These are phyloP conservation scores for Elongisporangium prolatum DNA, from an alignment of 352 stramenopile species.

Conservation along the genomic window DNA sequence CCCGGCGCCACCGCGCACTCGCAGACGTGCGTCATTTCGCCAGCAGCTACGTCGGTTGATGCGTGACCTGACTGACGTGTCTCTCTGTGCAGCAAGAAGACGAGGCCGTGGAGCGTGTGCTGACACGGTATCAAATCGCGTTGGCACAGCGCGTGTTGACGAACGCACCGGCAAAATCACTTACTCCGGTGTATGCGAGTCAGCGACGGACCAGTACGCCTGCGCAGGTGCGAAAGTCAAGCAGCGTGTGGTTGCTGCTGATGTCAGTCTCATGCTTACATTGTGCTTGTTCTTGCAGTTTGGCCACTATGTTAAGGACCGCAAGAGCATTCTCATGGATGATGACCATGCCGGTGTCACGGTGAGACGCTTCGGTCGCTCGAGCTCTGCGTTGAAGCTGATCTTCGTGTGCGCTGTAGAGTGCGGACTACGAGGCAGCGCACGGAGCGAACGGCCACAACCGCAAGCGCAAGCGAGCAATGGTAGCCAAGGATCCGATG, in stretches of 20 bases:
- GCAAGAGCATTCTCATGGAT: slow-evolving; percentile 26
- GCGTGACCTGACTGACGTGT: neutral
- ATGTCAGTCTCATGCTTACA: neutral
- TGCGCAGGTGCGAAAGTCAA: slow-evolving; percentile 23
- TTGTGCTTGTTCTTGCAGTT: slow-evolving; percentile 24
- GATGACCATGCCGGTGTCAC: neutral
- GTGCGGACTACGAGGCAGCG: neutral
- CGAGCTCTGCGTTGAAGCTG: neutral
- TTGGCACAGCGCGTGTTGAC: slow-evolving; percentile 35
- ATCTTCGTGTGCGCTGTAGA: neutral
- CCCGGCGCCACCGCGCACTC: slow-evolving; percentile 24
- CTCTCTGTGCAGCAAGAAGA: slow-evolving; percentile 4
- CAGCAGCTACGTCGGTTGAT: neutral
- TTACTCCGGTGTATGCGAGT: slow-evolving; percentile 24
- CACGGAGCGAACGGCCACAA: slow-evolving; percentile 9
- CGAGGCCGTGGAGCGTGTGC: slow-evolving; percentile 8
- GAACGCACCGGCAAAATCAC: slow-evolving; percentile 16
- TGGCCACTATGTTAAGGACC: slow-evolving; percentile 24
- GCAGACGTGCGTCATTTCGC: slow-evolving; percentile 21
- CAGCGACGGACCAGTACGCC: slow-evolving; percentile 34
- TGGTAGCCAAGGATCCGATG: slow-evolving; percentile 36
- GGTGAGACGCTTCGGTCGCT: neutral
- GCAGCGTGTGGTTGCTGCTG: neutral
- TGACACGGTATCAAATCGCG: slow-evolving; percentile 52
- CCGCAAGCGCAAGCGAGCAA: slow-evolving; percentile 62